Evolutionary conservation across 2,329 filamentous ascomycete species (phyloP), one percentile per base, ranked within the genome.

Genomic region (Endocalyx cinctus): DNA sequence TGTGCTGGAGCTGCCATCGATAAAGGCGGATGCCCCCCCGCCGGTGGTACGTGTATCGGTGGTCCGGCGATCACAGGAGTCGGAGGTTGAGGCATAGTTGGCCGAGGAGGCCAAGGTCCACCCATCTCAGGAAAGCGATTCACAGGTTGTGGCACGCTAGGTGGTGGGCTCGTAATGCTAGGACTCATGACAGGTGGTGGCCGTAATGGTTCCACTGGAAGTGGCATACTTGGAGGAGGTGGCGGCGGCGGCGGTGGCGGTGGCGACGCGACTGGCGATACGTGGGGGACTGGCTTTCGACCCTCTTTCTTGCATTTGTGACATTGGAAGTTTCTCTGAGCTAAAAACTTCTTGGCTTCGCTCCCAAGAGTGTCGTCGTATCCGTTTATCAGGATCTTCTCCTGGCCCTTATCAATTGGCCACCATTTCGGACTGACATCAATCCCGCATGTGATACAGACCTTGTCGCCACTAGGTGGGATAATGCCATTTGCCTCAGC

Each of bases 401-500:
- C 72, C 42, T 74, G 69, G 0, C 55, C 54, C 42, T 69, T 62
- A 45, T 74, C 66, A 34, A 76, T 72, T 4, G 72, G 64, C 72
- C 82, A 84, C 84, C 84, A 88, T 50, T 74, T 82, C 5, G 83
- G 84, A 47, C 81, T 87, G 31, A 82, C 74, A 51, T 88, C 82
- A 37, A 83, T 72, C 22, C 72, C 72, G 47, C 79, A 84, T 6
- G 76, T 79, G 29, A 77, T 69, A 60, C 79, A 84, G 13, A 74
- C 63, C 52, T 73, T 80, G 27, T 72, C 67, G 5, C 65, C 63
- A 4, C 59, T 59, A 19, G 69, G 62, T 23, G 50, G 33, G 5
- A 47, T 44, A 15, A 45, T 44, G 2, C 54, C 44, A 4, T 44
- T 31, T 6, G 43, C 33, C 5, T 61, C 54, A 10, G 35, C 43